Percentiles rank a stretch among this genome's conserved stretches.
Conservation (phyloP, 2,329 filamentous ascomycete species). For the Pseudopithomyces chartarum region DNA sequence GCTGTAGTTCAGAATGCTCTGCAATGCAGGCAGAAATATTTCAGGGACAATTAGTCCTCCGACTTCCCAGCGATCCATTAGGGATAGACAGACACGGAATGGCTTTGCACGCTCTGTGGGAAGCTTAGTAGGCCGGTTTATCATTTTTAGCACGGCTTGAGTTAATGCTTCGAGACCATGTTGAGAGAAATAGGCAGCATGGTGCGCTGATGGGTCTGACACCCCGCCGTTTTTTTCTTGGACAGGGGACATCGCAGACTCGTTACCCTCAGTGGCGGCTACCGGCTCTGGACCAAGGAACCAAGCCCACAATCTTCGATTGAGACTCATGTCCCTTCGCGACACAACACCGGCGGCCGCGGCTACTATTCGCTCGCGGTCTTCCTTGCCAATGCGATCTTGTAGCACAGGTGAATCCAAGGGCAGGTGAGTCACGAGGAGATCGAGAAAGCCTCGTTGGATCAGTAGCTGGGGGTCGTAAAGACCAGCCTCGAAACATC, state of each 20-base stretch:
- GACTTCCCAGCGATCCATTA: slow-evolving; percentile 99
- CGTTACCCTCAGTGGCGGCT: slow-evolving; percentile 42
- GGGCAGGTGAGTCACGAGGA: slow-evolving; percentile 88
- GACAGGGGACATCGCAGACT: slow-evolving; percentile 42
- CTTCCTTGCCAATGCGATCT: slow-evolving; percentile 70
- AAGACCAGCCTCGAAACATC: slow-evolving; percentile 90
- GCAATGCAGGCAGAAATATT: slow-evolving; percentile 84
- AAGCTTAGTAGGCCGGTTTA: slow-evolving; percentile 60
- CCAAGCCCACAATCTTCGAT: slow-evolving; percentile 94
- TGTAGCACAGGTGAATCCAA: slow-evolving; percentile 83
- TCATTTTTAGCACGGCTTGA: slow-evolving; percentile 76
- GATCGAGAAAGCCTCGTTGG: slow-evolving; percentile 90
- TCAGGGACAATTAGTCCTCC: slow-evolving; percentile 86
- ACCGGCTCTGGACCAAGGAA: slow-evolving; percentile 78
- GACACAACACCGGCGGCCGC: slow-evolving; percentile 87
- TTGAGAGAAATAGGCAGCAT: slow-evolving; percentile 74
- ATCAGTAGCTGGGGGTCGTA: slow-evolving; percentile 87
- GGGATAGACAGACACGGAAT: slow-evolving; percentile 87
- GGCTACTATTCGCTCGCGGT: slow-evolving; percentile 80
- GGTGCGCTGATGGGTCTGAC: slow-evolving; percentile 50
- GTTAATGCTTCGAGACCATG: slow-evolving; percentile 77
- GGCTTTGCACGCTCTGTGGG: slow-evolving; percentile 77
- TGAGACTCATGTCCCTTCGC: slow-evolving; percentile 94
- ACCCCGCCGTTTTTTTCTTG: slow-evolving; percentile 58
- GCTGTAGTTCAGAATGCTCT: slow-evolving; percentile 79